Evolutionary conservation across 345 rosid genomes (phyloP).

Genomic region (Gossypium rotundifolium): DNA sequence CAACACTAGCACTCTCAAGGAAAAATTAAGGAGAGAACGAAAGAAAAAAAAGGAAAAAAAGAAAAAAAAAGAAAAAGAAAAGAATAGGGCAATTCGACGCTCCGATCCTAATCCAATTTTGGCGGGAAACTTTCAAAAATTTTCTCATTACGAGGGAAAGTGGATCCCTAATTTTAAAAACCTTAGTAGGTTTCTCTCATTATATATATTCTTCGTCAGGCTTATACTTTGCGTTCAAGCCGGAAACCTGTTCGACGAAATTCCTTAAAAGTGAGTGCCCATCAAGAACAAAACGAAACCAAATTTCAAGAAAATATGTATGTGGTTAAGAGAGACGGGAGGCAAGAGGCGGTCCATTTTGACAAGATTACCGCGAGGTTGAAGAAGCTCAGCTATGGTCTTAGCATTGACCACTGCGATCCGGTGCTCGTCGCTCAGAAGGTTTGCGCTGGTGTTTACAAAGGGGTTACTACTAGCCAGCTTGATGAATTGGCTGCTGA

Average conservation of each 20-base stretch:
- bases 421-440: conserved; percentile 94
- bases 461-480: conserved; percentile 94
- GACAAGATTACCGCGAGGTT: conserved; percentile 94
- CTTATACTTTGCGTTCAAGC: conserved; percentile 23
- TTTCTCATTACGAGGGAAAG: neutral
- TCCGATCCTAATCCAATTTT: neutral
- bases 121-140: neutral
- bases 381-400: conserved; percentile 92
- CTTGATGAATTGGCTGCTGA: conserved; percentile 98
- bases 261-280: conserved; percentile 12
- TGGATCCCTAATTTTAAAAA: neutral
- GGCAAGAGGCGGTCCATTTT: conserved; percentile 85
- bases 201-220: neutral
- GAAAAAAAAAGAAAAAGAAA: neutral
- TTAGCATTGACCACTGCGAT: conserved; percentile 90
- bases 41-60: too few species aligned
- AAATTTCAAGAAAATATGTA: conserved; percentile 37
- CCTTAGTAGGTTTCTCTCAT: neutral
- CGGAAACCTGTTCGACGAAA: conserved; percentile 42
- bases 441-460: conserved; percentile 97
- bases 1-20: neutral
- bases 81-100: neutral
- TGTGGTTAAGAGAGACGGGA: conserved; percentile 90
- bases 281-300: neutral
- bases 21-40: neutral